These are phyloP conservation scores for Fibroporia radiculosa DNA, from an alignment of 768 basidiomycete species.

Conservation along the genomic window DNA sequence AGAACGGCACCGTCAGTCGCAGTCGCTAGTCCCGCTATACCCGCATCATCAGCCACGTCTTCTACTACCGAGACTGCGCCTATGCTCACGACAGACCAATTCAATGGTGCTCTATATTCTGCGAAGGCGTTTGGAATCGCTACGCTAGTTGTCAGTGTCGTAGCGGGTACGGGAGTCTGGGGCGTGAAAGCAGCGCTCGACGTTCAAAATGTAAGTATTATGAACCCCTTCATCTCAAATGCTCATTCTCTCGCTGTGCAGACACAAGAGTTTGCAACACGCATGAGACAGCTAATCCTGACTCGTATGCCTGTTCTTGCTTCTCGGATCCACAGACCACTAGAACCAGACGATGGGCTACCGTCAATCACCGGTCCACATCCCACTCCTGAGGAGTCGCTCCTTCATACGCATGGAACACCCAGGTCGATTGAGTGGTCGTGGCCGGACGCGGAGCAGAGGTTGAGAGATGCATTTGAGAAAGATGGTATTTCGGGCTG, in stretches of 20 bases:
- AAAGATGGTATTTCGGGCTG: constrained; percentile 50
- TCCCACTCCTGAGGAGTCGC: not conserved
- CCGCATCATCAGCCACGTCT: not conserved
- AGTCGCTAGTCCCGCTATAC: constrained; percentile 1
- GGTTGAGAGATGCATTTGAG: constrained; percentile 50
- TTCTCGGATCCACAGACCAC: constrained; percentile 42
- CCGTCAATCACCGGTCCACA: not conserved
- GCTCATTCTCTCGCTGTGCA: constrained; percentile 15
- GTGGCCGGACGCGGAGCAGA: constrained; percentile 45
- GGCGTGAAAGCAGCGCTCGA: constrained; percentile 46
- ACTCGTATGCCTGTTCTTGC: constrained; percentile 41
- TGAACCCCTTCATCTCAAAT: not conserved
- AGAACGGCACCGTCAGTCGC: constrained; percentile 2
- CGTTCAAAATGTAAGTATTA: constrained; percentile 43
- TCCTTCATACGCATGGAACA: not conserved
- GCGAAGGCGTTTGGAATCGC: constrained; percentile 62
- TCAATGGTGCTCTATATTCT: constrained; percentile 46
- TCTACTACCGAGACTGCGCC: not conserved
- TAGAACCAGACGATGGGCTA: constrained; percentile 19
- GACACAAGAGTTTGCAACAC: constrained; percentile 52
- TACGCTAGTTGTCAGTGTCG: constrained; percentile 46
- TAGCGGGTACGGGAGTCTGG: constrained; percentile 37
- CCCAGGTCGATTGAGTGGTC: constrained; percentile 31
- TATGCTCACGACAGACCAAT: constrained; percentile 22
- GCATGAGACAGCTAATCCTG: constrained; percentile 45